phyloP scores from a whole-genome alignment of 257 asterid species.

The Gentiana straminea region DNA sequence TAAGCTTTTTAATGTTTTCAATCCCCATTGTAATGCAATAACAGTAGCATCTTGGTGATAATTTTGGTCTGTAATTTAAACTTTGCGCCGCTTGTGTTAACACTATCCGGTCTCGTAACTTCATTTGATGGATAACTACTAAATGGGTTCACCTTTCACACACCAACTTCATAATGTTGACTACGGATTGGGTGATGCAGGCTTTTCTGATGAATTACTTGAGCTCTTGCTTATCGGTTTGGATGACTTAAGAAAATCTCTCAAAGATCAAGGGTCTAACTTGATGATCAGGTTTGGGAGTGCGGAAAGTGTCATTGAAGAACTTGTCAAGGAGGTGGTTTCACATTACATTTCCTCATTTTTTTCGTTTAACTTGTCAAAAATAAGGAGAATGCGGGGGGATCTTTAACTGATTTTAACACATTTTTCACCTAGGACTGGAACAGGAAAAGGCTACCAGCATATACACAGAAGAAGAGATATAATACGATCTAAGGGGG shows the following conservation, averaged over 20 bases:
- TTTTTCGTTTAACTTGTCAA: conserved; percentile 17
- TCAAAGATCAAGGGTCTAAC: conserved; percentile 65
- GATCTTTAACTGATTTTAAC: conserved; percentile 26
- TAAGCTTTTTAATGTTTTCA: no score
- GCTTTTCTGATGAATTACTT: conserved; percentile 69
- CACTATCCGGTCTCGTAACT: no score
- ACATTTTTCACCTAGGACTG: conserved; percentile 30
- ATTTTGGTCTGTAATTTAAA: no score
- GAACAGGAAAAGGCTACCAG: conserved; percentile 64
- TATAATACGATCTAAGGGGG: conserved; percentile 48
- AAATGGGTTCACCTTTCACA: no score
- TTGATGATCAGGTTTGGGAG: conserved; percentile 74
- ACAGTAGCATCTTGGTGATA: no score
- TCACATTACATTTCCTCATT: conserved; percentile 23
- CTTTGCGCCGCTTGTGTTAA: no score
- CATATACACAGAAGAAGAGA: conserved; percentile 76
- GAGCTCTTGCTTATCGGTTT: conserved; percentile 65
- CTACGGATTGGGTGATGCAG: conserved; percentile 20
- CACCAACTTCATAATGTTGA: no score
- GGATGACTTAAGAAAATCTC: conserved; percentile 62
- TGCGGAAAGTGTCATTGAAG: conserved; percentile 52
- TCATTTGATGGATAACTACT: no score
- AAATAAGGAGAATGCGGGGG: conserved; percentile 15
- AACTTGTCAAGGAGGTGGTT: conserved; percentile 56
- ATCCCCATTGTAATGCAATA: no score